Base-by-base conservation (phyloP, 1,284 basidiomycete species). In the Leccinum pallidistipes region DNA sequence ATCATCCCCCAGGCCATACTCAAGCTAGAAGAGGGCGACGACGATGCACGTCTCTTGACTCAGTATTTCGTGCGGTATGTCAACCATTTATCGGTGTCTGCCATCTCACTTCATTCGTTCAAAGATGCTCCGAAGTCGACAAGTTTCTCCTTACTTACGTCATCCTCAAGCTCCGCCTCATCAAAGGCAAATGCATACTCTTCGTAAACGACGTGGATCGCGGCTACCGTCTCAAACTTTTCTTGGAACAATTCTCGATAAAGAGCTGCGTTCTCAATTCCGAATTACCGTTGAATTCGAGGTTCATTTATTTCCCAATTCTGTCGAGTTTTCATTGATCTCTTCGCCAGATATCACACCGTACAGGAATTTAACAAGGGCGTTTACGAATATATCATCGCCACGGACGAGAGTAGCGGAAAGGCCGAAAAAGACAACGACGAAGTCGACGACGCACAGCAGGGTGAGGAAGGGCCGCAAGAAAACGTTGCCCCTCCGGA, bases 361-460 rank as follows among this genome's bases (percentile, higher is more conserved):
- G 97, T 99, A 2, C 95, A 99, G 71, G 97, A 98, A 77, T 99
- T 99, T 75, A 98, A 99, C 78, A 94, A 95, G 70, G 97, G 97
- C 7, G 94, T 97, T 11, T 99, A 98, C 72, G 95, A 99, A 73
- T 98, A 98, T 73, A 96, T 99, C 64, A 97, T 99, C 62, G 97
- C 97, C 0, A 98, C 96, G 3, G 97, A 99, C 73, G 97, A 98
- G 77, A 86, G 84, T 64, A 82, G 85, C 3, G 79, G 80, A 8
- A 79, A 78, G 8, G 76, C 79, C 14, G 85, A 90, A 60, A 79
- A 81, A 43, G 87, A 87, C 58, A 76, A 75, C 0, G 79, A 81
- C 29, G 72, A 77, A 45, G 78, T 81, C 0, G 80, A 81, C 24
- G 72, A 77, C 53, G 78, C 81, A 24, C 45, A 47, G 45, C 11